A percentile compares a stretch with the other conserved stretches of the same genome.
phyloP scores from a whole-genome alignment of 2,329 filamentous ascomycete genomes.

The Alternaria consortialis region DNA sequence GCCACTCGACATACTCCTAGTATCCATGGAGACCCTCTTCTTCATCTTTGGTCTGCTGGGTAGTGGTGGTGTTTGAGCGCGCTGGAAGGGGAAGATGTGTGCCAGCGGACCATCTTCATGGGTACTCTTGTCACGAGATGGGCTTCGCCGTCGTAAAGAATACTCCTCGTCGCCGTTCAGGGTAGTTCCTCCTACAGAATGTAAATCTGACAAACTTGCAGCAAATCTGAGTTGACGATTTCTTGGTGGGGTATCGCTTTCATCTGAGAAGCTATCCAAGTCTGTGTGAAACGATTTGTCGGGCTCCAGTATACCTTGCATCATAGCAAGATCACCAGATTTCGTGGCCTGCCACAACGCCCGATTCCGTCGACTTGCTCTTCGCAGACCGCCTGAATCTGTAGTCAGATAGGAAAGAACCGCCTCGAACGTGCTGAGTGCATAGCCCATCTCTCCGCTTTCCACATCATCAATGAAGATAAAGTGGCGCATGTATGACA shows the following conservation, averaged over 20 bases:
- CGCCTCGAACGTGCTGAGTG: conserved; percentile 93
- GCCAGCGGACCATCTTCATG: conserved; percentile 62
- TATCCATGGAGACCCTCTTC: conserved; percentile 85
- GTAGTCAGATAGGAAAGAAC: conserved; percentile 86
- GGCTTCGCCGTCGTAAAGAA: conserved; percentile 30
- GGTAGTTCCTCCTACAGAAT: conserved; percentile 38
- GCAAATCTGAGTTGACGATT: conserved; percentile 45
- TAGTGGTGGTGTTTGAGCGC: conserved; percentile 61
- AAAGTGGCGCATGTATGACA: conserved; percentile 96
- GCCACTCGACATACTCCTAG: conserved; percentile 84
- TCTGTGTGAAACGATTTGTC: conserved; percentile 56
- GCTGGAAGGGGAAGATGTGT: conserved; percentile 93
- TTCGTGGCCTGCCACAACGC: conserved; percentile 86
- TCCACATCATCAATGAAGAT: conserved; percentile 99
- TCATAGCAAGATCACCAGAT: conserved; percentile 76
- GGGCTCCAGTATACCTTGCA: conserved; percentile 83
- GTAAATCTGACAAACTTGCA: conserved; percentile 40
- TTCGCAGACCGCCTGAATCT: conserved; percentile 82
- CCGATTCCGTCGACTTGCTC: conserved; percentile 85
- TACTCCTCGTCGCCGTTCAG: conserved; percentile 42
- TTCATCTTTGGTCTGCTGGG: conserved; percentile 67
- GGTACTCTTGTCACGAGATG: conserved; percentile 27
- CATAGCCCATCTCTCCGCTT: conserved; percentile 94
- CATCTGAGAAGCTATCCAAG: conserved; percentile 37
- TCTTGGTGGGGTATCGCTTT: conserved; percentile 35